These are phyloP conservation scores for Rhodocollybia butyracea DNA, from an alignment of 768 basidiomycete species.

Conservation along the genomic window DNA sequence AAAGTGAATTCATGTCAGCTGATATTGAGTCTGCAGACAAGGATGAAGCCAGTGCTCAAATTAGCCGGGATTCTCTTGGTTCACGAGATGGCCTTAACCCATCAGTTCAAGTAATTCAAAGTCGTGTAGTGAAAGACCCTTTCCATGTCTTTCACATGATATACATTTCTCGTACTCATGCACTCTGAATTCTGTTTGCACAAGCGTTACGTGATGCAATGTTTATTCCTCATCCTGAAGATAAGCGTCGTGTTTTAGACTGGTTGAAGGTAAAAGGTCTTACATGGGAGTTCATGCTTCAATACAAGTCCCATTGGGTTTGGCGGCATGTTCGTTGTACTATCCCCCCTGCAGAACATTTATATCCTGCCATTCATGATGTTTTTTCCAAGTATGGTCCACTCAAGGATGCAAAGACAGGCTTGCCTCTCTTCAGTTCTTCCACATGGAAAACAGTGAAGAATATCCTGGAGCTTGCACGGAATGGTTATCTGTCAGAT, in stretches of 20 bases:
- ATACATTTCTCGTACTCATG: constrained; percentile 12
- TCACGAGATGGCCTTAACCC: too few relatives aligned
- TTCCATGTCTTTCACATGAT: constrained; percentile 16
- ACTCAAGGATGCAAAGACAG: constrained; percentile 17
- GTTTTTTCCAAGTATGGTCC: constrained; percentile 20
- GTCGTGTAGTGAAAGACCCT: constrained; percentile 13
- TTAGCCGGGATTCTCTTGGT: too few relatives aligned
- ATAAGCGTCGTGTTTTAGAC: constrained; percentile 7
- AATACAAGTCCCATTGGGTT: background rate
- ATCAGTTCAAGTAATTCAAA: constrained; percentile 1
- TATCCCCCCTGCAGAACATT: constrained; percentile 18
- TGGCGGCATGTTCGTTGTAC: background rate
- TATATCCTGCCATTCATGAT: constrained; percentile 12
- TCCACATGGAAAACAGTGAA: constrained; percentile 14
- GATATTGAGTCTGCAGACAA: too few relatives aligned
- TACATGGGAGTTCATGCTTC: background rate
- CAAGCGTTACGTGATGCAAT: constrained; percentile 11
- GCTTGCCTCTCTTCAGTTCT: constrained; percentile 15
- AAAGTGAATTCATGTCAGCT: too few relatives aligned
- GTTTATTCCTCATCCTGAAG: constrained; percentile 11
- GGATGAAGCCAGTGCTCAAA: too few relatives aligned
- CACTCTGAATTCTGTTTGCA: constrained; percentile 3
- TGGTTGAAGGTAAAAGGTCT: background rate
- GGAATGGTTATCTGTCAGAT: constrained; percentile 15
- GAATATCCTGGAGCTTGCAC: constrained; percentile 9